Conservation (phyloP, 2,329 filamentous ascomycete species). For the Chaetothyriales sp. region DNA sequence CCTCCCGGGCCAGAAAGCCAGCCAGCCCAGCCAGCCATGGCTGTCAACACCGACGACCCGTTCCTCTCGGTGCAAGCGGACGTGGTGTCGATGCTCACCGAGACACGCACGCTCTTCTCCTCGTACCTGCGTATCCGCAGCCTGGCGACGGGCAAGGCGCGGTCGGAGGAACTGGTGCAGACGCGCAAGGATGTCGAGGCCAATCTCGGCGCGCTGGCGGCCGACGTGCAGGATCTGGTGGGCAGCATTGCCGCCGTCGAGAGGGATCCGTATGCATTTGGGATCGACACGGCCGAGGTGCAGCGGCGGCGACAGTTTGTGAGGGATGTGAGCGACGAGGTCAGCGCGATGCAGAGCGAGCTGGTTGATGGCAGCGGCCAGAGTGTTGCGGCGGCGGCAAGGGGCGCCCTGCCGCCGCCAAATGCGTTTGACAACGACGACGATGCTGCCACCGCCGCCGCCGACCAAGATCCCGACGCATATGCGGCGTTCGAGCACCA, state of each 20-base stretch:
- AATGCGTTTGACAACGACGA: conserved; percentile 21
- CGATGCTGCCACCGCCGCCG: conserved; percentile 38
- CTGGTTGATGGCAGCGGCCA: conserved; percentile 35
- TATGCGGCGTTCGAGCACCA: conserved; percentile 81
- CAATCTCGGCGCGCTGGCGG: conserved; percentile 59
- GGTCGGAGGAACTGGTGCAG: conserved; percentile 56
- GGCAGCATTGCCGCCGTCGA: conserved; percentile 81
- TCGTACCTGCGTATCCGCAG: conserved; percentile 94
- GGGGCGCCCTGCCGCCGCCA: conserved; percentile 33
- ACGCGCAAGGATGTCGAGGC: conserved; percentile 62
- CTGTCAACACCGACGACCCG: conserved; percentile 26
- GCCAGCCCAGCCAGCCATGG: conserved; percentile 22
- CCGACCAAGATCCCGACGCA: conserved; percentile 42
- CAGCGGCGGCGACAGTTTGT: conserved; percentile 67
- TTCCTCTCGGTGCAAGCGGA: conserved; percentile 47
- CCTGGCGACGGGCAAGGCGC: conserved; percentile 44
- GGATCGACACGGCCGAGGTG: conserved; percentile 71
- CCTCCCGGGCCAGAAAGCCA: not conserved
- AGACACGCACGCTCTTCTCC: conserved; percentile 73
- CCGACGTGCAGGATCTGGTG: conserved; percentile 79
- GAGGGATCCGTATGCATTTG: conserved; percentile 72
- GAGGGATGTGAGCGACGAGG: conserved; percentile 74
- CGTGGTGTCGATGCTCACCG: conserved; percentile 68
- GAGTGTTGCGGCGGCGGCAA: conserved; percentile 26
- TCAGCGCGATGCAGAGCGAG: conserved; percentile 80